Evolutionary conservation across 768 basidiomycete species (phyloP), one percentile per base, ranked within the genome.

Genomic region (Lentinus brumalis): DNA sequence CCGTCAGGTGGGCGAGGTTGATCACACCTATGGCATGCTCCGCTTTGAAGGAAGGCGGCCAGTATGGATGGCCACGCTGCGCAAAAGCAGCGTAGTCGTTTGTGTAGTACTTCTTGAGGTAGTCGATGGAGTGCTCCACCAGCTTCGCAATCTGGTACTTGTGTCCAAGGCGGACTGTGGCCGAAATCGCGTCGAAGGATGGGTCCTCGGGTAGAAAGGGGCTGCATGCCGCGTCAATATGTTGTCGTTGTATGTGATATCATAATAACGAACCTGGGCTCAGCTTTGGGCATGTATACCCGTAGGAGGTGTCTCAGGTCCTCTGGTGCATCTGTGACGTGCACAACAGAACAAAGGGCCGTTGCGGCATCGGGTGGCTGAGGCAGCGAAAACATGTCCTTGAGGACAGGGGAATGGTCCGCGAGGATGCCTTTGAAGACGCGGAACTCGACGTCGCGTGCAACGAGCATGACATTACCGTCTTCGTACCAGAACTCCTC

Each of bases 401-500:
- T 50, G 51, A 67, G 69, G 40, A 72, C 62, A 29, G 67, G 42
- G 3, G 72, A 72, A 4, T 64, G 60, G 12, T 50, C 29, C 12
- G 71, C 51, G 29, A 74, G 59, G 29, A 73, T 38, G 16, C 61
- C 68, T 10, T 63, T 57, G 49, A 61, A 68, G 30, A 74, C 66
- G 5, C 67, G 65, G 52, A 67, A 74, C 5, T 60, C 60, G 16
- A 53, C 62, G 26, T 63, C 52, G 16, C 63, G 65, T 11, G 70
- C 68, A 35, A 64, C 52, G 8, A 74, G 45, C 15, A 74, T 62
- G 29, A 74, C 57, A 8, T 52, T 66, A 10, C 73, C 66, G 52
- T 74, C 73, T 10, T 63, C 55, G 39, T 68, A 69, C 70, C 70
- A 74, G 18, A 73, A 41, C 9, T 71, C 64, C 4, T 39, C 47